Conservation (phyloP, 768 basidiomycete species). For the Amanita molliuscula region DNA sequence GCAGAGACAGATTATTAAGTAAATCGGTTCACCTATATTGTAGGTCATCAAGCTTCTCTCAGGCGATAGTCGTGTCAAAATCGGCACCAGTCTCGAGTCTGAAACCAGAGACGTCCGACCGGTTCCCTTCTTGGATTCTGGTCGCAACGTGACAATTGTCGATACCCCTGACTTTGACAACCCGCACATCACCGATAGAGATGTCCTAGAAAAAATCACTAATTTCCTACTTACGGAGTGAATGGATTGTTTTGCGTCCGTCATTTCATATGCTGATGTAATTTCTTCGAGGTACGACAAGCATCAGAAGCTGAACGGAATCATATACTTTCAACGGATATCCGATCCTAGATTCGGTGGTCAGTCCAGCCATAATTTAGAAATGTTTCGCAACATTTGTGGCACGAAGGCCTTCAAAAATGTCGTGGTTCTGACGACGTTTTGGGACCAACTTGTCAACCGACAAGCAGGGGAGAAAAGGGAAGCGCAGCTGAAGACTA, state of each 20-base stretch:
- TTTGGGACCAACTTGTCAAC: slow-evolving; percentile 28
- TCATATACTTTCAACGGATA: slow-evolving; percentile 33
- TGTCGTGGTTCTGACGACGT: slow-evolving; percentile 34
- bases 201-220: slow-evolving; percentile 24
- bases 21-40: too few relatives aligned
- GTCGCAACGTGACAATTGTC: slow-evolving; percentile 12
- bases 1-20: too few relatives aligned
- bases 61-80: neutral
- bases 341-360: slow-evolving; percentile 24
- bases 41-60: neutral
- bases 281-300: slow-evolving; percentile 7
- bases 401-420: slow-evolving; percentile 32
- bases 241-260: neutral
- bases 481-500: slow-evolving; percentile 24
- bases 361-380: slow-evolving; percentile 27
- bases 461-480: slow-evolving; percentile 19
- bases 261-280: slow-evolving; percentile 7
- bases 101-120: neutral
- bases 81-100: neutral
- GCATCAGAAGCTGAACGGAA: slow-evolving; percentile 19
- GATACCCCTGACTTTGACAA: slow-evolving; percentile 20
- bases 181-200: slow-evolving; percentile 21
- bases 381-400: slow-evolving; percentile 34
- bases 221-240: slow-evolving; percentile 11
- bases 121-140: slow-evolving; percentile 8